Evolutionary conservation across 306 rosid species (phyloP).

Genomic region (Casuarina cunninghamiana): DNA sequence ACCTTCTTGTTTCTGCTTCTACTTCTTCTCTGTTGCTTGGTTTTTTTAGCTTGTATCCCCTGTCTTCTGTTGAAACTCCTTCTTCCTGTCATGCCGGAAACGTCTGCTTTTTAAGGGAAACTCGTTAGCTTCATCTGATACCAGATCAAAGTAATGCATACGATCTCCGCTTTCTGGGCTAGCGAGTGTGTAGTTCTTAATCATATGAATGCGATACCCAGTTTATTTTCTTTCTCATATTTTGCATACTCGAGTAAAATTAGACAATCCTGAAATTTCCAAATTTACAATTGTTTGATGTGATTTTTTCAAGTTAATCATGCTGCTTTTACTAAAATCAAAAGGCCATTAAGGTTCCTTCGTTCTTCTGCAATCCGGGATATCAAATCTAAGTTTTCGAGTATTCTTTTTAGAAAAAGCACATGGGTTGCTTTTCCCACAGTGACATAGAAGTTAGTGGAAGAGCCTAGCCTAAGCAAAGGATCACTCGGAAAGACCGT

Average conservation of each 20-base stretch:
- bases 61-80: background rate
- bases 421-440: slow-evolving; percentile 4
- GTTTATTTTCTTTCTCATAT: background rate
- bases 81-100: background rate
- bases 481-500: background rate
- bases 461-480: slow-evolving; percentile 1
- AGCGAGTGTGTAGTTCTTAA: background rate
- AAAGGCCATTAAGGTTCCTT: too few relatives aligned
- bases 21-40: background rate
- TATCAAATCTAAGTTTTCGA: too few relatives aligned
- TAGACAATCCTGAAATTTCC: background rate
- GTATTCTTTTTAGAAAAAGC: background rate
- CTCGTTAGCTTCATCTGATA: background rate
- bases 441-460: slow-evolving; percentile 2
- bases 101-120: background rate
- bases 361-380: too few relatives aligned
- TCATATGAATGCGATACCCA: background rate
- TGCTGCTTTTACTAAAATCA: background rate
- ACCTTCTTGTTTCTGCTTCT: background rate
- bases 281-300: background rate
- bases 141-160: background rate
- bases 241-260: background rate
- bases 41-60: background rate
- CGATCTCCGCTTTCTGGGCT: background rate
- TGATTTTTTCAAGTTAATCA: background rate